Percentiles rank a stretch among this genome's conserved stretches.
Conservation (phyloP, 192 early-diverging fungal genomes). For the Coemansia sp. region DNA sequence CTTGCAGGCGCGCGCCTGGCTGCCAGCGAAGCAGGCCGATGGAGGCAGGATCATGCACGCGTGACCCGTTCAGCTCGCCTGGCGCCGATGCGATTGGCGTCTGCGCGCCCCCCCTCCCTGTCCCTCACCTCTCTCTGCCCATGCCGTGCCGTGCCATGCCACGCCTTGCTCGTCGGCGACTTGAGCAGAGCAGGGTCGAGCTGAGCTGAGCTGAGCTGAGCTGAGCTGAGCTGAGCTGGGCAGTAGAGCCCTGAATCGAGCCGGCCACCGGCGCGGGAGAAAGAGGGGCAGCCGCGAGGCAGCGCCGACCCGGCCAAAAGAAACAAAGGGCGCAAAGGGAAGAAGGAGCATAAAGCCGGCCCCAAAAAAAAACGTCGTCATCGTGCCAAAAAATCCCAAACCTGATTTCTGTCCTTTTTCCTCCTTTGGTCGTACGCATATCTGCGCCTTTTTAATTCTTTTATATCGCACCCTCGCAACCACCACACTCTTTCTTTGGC, state of each 20-base stretch:
- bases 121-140: no score
- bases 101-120: no score
- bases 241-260: no score
- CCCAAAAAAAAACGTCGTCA: slow-evolving; percentile 8
- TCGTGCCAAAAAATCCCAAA: slow-evolving; percentile 2
- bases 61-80: slow-evolving; percentile 12
- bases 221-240: no score
- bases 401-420: not conserved
- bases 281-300: not conserved
- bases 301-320: not conserved
- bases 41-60: slow-evolving; percentile 10
- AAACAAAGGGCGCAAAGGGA: not conserved
- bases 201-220: no score
- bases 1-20: slow-evolving; percentile 12
- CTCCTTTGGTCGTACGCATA: not conserved
- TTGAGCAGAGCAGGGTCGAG: no score
- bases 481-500: not conserved
- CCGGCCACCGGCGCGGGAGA: no score
- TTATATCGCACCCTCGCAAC: not conserved
- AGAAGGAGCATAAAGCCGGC: not conserved
- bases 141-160: no score
- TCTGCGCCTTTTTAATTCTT: not conserved
- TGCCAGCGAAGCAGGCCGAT: no score
- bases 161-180: no score
- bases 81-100: no score